phyloP scores from a whole-genome alignment of 2,329 filamentous ascomycete species.

The Neofusicoccum laricinum region DNA sequence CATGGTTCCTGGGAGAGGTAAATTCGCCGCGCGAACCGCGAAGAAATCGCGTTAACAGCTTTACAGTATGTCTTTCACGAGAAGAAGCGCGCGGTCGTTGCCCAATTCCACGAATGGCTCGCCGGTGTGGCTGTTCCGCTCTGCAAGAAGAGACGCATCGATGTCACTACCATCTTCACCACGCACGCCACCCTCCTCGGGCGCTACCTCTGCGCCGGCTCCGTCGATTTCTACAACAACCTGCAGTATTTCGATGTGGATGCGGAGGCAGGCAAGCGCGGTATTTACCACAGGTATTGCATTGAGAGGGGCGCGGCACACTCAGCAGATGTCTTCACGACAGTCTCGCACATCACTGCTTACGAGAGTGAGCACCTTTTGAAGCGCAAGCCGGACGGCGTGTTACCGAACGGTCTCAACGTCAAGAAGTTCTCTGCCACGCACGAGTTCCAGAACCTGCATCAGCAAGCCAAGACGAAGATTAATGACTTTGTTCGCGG shows the following conservation, averaged over 20 bases:
- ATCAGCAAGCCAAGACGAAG: constrained; percentile 94
- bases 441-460: constrained; percentile 98
- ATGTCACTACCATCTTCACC: constrained; percentile 97
- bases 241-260: constrained; percentile 96
- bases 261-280: constrained; percentile 92
- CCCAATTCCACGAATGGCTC: constrained; percentile 98
- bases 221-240: constrained; percentile 99
- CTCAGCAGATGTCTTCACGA: constrained; percentile 94
- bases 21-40: constrained; percentile 24
- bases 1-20: constrained; percentile 98
- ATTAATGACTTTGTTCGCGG: constrained; percentile 97
- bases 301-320: constrained; percentile 94
- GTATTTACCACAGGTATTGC: constrained; percentile 98
- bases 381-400: constrained; percentile 95
- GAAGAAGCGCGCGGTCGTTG: constrained; percentile 86
- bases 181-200: constrained; percentile 95
- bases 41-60: constrained; percentile 20
- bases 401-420: constrained; percentile 93
- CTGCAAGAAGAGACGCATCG: constrained; percentile 89
- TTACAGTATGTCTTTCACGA: constrained; percentile 86
- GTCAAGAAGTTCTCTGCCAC: constrained; percentile 98
- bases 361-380: constrained; percentile 97
- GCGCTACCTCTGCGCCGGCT: constrained; percentile 93
- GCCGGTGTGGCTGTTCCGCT: constrained; percentile 90
- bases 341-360: constrained; percentile 96